Conservation (phyloP, 495 filamentous ascomycete genomes). For the Tuber umbilicatum region DNA sequence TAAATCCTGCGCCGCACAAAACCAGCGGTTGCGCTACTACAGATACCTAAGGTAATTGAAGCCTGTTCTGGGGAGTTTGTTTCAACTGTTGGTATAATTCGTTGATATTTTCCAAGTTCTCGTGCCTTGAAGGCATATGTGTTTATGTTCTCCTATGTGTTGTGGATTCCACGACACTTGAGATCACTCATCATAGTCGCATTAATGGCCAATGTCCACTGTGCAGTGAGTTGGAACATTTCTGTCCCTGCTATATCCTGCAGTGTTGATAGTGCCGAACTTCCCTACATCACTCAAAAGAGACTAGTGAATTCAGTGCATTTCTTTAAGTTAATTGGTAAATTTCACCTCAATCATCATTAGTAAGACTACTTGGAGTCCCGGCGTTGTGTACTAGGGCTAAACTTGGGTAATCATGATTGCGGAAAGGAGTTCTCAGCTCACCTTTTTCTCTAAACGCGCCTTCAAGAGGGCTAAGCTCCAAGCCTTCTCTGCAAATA, state of each 20-base stretch:
- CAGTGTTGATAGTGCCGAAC: too few species aligned
- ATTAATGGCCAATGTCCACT: neutral
- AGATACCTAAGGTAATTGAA: neutral
- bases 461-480: too few species aligned
- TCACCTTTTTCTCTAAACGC: neutral
- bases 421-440: neutral
- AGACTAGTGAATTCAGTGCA: too few species aligned
- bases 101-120: neutral
- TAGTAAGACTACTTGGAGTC: neutral
- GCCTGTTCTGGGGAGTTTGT: neutral
- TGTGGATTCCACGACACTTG: neutral
- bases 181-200: neutral
- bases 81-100: neutral
- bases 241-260: neutral
- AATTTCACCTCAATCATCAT: neutral
- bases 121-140: neutral
- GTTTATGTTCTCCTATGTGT: neutral
- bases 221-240: neutral
- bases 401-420: neutral
- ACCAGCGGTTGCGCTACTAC: neutral
- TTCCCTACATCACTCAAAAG: too few species aligned
- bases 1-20: neutral
- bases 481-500: too few species aligned
- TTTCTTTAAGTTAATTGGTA: too few species aligned
- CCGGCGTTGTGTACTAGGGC: neutral